Percentiles rank a stretch among this genome's conserved stretches.
Conservation (phyloP, 1,284 basidiomycete genomes). For the Leccinum fallax region DNA sequence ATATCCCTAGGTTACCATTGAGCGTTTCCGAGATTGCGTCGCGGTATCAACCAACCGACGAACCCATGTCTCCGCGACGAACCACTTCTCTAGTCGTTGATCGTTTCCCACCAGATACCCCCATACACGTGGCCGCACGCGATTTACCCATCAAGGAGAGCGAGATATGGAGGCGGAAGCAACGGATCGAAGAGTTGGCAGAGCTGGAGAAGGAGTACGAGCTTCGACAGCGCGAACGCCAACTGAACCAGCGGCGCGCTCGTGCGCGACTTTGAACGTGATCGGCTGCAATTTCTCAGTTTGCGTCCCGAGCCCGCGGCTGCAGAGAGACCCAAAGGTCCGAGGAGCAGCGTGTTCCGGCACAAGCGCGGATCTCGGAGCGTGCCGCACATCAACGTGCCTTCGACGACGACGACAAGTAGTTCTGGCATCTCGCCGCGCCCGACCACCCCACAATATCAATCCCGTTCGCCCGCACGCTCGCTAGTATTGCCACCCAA, state of each 20-base stretch:
- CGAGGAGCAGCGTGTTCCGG: slow-evolving; percentile 44
- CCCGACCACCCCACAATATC: slow-evolving; percentile 24
- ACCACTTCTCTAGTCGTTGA: slow-evolving; percentile 28
- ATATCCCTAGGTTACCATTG: slow-evolving; percentile 60
- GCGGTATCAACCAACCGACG: slow-evolving; percentile 54
- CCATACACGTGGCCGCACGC: slow-evolving; percentile 18
- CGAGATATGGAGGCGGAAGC: slow-evolving; percentile 18
- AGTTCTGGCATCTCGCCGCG: slow-evolving; percentile 17
- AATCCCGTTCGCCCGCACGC: slow-evolving; percentile 21
- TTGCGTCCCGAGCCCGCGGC: slow-evolving; percentile 27
- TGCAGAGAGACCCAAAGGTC: slow-evolving; percentile 32
- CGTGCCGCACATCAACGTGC: slow-evolving; percentile 46
- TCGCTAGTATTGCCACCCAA: slow-evolving; percentile 29
- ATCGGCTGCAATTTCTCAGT: slow-evolving; percentile 45
- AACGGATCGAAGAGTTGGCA: slow-evolving; percentile 39
- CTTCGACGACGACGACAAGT: slow-evolving; percentile 21
- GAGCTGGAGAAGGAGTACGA: slow-evolving; percentile 57
- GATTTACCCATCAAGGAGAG: slow-evolving; percentile 34
- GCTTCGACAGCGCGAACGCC: slow-evolving; percentile 58
- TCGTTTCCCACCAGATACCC: slow-evolving; percentile 22
- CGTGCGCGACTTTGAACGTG: slow-evolving; percentile 55
- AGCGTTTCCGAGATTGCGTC: slow-evolving; percentile 69
- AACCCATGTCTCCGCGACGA: slow-evolving; percentile 38
- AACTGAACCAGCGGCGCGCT: slow-evolving; percentile 51
- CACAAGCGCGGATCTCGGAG: slow-evolving; percentile 45